Base-by-base conservation (phyloP, 371 early-diverging fungal species). In the Gilbertella persicaria region DNA sequence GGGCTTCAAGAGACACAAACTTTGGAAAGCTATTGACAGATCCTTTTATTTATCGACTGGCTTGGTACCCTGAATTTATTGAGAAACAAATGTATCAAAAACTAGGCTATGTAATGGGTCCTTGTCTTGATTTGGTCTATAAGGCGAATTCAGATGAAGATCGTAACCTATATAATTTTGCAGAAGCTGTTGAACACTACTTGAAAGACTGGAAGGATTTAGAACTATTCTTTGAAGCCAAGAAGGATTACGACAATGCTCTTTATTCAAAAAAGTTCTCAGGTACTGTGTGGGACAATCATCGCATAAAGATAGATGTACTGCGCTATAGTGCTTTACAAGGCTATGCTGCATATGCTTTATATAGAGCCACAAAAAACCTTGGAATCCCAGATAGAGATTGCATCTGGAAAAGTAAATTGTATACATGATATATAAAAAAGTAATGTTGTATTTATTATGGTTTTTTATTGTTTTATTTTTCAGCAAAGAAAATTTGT, bases 251-350 rank as follows among this genome's bases (percentile, higher is more conserved):
- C 42, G 55, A 54, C 2, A 35, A 4, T n/a, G 9, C 14, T 4
- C 6, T 35, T 0, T 23, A 29, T 25, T 17, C 35, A 4, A 60
- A 49, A 13, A 58, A 55, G 29, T 73, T 69, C 37, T 60, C 59
- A 0, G 48, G 55, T n/a, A 48, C 53, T 14, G 19, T 47, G 10
- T 75, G 69, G 69, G 71, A 71, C 38, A 28, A 46, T 14, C 45
- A 53, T 4, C 40, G 37, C 1, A 20, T 71, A 24, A 50, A 60
- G 0, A 45, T 38, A n/a, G 19, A 20, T 5, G 56, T 50, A 0
- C 13, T 69, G 1, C 25, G 20, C 1, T 68, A 59, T 25, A 53
- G 65, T 46, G 62, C 64, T 7, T 29, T 66, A n/a, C 67, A 71
- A 46, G 71, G 71, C 13, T 39, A 57, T 20, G 45, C 58, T 17